These are phyloP conservation scores for Nosema bombycis DNA, from an alignment of 371 early-diverging fungal genomes.

Conservation along the genomic window DNA sequence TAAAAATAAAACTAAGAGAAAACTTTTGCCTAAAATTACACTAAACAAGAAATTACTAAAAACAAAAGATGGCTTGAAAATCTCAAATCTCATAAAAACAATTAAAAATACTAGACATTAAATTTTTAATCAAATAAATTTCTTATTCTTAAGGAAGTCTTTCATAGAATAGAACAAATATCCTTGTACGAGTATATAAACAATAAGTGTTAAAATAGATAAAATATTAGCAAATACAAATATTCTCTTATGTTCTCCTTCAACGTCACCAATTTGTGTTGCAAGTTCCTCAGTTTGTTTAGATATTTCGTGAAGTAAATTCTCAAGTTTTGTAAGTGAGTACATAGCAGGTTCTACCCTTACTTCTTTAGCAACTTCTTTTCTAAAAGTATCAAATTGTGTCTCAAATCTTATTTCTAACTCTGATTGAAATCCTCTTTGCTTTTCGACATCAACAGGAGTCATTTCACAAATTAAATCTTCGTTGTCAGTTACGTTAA, in stretches of 20 bases:
- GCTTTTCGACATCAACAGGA: conserved; percentile 23
- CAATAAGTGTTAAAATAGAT: conserved; percentile 54
- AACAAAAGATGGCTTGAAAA: conserved; percentile 11
- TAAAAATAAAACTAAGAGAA: conserved; percentile 8
- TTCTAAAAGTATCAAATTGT: conserved; percentile 65
- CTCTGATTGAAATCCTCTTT: neutral
- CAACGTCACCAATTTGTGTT: conserved; percentile 43
- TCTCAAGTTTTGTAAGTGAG: conserved; percentile 57
- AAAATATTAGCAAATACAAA: conserved; percentile 57
- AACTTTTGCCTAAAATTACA: conserved; percentile 14
- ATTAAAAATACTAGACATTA: neutral
- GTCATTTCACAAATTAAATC: conserved; percentile 44
- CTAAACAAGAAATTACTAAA: neutral
- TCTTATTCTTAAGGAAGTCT: conserved; percentile 65
- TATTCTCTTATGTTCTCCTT: conserved; percentile 53
- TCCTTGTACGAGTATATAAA: conserved; percentile 56
- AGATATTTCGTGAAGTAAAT: conserved; percentile 57
- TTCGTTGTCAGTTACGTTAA: conserved; percentile 55
- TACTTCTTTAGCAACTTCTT: conserved; percentile 59
- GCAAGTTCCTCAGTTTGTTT: conserved; percentile 42
- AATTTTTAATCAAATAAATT: conserved; percentile 60
- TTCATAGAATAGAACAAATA: conserved; percentile 59
- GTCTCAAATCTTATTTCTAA: conserved; percentile 51
- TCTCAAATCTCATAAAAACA: neutral
- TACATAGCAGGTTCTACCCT: conserved; percentile 62